phyloP scores from a whole-genome alignment of 495 filamentous ascomycete genomes.

The Aspergillus panamensis region DNA sequence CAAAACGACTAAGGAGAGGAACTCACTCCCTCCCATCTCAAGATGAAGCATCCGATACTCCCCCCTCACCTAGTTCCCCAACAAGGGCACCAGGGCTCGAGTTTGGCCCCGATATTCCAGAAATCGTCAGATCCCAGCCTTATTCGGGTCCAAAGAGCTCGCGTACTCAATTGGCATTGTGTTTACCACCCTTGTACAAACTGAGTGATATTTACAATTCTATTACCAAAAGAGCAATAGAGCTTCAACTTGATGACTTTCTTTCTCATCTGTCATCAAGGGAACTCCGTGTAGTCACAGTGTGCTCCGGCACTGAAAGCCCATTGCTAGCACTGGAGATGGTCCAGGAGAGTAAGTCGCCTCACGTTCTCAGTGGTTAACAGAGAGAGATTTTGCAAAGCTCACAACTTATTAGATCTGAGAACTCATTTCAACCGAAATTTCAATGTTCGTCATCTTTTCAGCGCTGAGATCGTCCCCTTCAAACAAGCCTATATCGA shows the following conservation, averaged over 20 bases:
- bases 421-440: slow-evolving; percentile 18
- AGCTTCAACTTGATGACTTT: slow-evolving; percentile 32
- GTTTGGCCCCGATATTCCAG: slow-evolving; percentile 16
- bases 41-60: not conserved
- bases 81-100: not conserved
- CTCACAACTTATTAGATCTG: slow-evolving; percentile 26
- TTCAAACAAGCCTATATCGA: slow-evolving; percentile 81
- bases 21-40: not conserved
- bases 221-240: slow-evolving; percentile 39
- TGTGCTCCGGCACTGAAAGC: slow-evolving; percentile 81
- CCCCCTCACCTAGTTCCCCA: not conserved
- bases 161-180: slow-evolving; percentile 23
- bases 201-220: slow-evolving; percentile 50
- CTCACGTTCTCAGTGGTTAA: not conserved
- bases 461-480: slow-evolving; percentile 75
- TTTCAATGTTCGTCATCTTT: slow-evolving; percentile 59
- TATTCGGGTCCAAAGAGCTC: slow-evolving; percentile 4
- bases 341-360: slow-evolving; percentile 40
- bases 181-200: slow-evolving; percentile 44
- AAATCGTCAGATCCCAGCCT: slow-evolving; percentile 17
- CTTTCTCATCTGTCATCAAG: slow-evolving; percentile 37
- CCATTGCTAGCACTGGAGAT: slow-evolving; percentile 66
- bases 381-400: not conserved
- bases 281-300: slow-evolving; percentile 62
- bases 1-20: slow-evolving; percentile 4